Percentiles rank a stretch among this genome's conserved stretches.
phyloP scores from a whole-genome alignment of 768 basidiomycete species.

The Russula emetica region DNA sequence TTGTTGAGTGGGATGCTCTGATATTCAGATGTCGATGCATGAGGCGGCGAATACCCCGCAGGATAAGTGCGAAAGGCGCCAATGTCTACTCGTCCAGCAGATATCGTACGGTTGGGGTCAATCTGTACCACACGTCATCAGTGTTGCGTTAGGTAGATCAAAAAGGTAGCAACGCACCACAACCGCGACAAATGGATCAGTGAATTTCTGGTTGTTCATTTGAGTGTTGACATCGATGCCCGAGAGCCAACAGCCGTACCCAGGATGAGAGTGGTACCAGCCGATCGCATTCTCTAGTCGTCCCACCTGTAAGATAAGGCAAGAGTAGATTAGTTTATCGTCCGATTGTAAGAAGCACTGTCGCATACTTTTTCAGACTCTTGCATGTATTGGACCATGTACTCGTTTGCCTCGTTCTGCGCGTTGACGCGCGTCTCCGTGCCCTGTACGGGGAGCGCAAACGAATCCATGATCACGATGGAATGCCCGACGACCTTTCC shows the following conservation, averaged over 20 bases:
- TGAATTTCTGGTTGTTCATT: slow-evolving; percentile 88
- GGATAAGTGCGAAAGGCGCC: slow-evolving; percentile 98
- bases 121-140: slow-evolving; percentile 48
- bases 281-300: slow-evolving; percentile 84
- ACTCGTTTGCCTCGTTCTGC: slow-evolving; percentile 91
- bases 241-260: slow-evolving; percentile 98
- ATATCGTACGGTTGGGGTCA: slow-evolving; percentile 97
- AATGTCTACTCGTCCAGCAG: slow-evolving; percentile 97
- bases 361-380: slow-evolving; percentile 68
- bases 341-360: neutral
- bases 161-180: slow-evolving; percentile 55
- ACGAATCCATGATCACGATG: slow-evolving; percentile 89
- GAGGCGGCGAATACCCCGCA: slow-evolving; percentile 85
- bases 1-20: slow-evolving; percentile 96
- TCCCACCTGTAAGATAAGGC: slow-evolving; percentile 52
- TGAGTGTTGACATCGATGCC: slow-evolving; percentile 99
- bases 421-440: slow-evolving; percentile 99
- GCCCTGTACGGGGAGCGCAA: slow-evolving; percentile 94
- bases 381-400: slow-evolving; percentile 92
- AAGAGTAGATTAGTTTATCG: neutral
- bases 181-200: slow-evolving; percentile 96
- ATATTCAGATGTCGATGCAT: slow-evolving; percentile 70
- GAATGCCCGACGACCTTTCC: slow-evolving; percentile 83
- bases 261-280: slow-evolving; percentile 99
- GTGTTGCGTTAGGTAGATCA: slow-evolving; percentile 1